Percentiles rank a stretch among this genome's conserved stretches.
Evolutionary conservation across 257 asterid species (phyloP).

Genomic region (Solanum phureja): DNA sequence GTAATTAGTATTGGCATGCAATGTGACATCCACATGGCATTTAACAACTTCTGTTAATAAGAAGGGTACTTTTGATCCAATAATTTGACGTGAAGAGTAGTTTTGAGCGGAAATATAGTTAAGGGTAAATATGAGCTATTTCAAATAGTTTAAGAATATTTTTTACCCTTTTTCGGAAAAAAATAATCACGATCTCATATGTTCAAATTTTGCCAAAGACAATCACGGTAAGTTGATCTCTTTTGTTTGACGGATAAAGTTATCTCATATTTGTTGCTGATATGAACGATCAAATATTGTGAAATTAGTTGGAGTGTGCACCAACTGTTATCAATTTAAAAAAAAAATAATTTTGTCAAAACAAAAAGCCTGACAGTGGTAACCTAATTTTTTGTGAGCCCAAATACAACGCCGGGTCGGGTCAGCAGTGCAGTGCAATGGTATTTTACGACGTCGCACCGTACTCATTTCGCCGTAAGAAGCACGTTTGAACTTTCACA

Average conservation of each 20-base stretch:
- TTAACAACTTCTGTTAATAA: too few relatives aligned
- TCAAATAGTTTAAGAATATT: too few relatives aligned
- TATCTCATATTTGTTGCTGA: neutral
- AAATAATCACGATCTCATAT: neutral
- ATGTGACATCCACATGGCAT: too few relatives aligned
- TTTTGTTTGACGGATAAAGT: too few relatives aligned
- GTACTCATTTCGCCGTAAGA: constrained; percentile 5
- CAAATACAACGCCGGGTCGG: neutral
- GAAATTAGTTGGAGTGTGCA: too few relatives aligned
- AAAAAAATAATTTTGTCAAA: neutral
- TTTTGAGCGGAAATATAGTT: too few relatives aligned
- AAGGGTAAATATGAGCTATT: too few relatives aligned
- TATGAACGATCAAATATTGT: neutral
- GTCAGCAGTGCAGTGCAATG: neutral
- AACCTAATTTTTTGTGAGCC: neutral
- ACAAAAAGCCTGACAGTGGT: neutral
- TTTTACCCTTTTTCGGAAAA: too few relatives aligned
- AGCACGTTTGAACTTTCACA: constrained; percentile 9
- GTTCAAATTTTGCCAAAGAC: neutral
- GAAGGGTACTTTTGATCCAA: too few relatives aligned
- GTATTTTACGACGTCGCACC: neutral
- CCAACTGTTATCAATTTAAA: too few relatives aligned
- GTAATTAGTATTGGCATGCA: too few relatives aligned
- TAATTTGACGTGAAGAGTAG: too few relatives aligned
- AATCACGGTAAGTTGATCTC: neutral